Conservation (phyloP, 2,329 filamentous ascomycete genomes). For the Daldinia sp. region DNA sequence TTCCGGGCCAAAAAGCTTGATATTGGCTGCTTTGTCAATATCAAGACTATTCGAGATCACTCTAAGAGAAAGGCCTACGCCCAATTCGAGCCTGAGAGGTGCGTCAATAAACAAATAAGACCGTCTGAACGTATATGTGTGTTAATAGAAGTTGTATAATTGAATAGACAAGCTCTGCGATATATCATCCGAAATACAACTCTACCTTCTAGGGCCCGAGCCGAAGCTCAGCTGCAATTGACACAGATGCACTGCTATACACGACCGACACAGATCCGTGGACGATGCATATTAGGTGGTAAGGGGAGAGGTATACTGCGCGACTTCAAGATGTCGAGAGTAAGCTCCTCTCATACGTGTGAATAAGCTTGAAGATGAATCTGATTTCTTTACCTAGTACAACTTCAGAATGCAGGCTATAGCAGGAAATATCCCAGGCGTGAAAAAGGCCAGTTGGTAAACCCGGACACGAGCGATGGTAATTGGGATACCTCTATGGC, state of each 20-base stretch:
- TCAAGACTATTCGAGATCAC: conserved; percentile 89
- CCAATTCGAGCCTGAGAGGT: conserved; percentile 89
- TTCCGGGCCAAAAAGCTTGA: conserved; percentile 92
- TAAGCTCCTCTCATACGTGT: conserved; percentile 58
- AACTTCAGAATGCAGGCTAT: conserved; percentile 93
- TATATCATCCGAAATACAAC: conserved; percentile 95
- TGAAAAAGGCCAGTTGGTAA: conserved; percentile 97
- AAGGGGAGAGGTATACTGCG: conserved; percentile 88
- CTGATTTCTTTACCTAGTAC: conserved; percentile 65
- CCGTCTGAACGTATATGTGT: not conserved
- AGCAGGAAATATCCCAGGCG: conserved; percentile 84
- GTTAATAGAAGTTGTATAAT: conserved; percentile 10
- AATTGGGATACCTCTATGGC: conserved; percentile 8
- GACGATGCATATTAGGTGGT: conserved; percentile 92
- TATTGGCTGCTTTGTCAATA: conserved; percentile 86
- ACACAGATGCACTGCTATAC: conserved; percentile 97
- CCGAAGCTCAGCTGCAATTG: conserved; percentile 91
- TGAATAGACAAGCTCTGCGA: conserved; percentile 81
- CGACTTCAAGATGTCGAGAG: conserved; percentile 90
- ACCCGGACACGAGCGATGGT: conserved; percentile 12
- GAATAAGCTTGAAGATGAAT: not conserved
- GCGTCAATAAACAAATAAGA: conserved; percentile 41
- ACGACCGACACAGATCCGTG: conserved; percentile 89
- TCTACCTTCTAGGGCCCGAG: conserved; percentile 81
- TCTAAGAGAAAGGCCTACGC: conserved; percentile 95